Percentiles rank a stretch among this genome's conserved stretches.
These are phyloP conservation scores for Suillus americanus DNA, from an alignment of 768 basidiomycete genomes.

Conservation along the genomic window DNA sequence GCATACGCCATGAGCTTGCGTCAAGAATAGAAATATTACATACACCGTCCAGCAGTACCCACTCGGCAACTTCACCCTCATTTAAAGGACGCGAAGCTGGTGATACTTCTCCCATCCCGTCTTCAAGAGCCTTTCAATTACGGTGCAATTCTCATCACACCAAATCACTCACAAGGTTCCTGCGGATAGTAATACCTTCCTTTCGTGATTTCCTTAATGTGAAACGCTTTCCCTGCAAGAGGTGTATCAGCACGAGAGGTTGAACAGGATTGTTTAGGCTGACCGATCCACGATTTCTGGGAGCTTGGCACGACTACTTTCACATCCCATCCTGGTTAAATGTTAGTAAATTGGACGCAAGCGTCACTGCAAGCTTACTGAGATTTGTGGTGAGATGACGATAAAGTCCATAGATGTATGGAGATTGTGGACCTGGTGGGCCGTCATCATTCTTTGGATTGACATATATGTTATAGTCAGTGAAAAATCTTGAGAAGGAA, in stretches of 20 bases:
- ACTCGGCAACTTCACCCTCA: conserved; percentile 80
- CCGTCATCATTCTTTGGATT: conserved; percentile 78
- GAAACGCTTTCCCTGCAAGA: conserved; percentile 70
- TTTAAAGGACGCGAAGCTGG: conserved; percentile 60
- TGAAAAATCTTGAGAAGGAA: not conserved
- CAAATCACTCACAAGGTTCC: conserved; percentile 41
- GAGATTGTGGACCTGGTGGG: conserved; percentile 71
- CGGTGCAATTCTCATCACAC: not conserved
- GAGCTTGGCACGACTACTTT: conserved; percentile 78
- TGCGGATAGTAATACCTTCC: conserved; percentile 80
- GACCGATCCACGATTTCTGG: conserved; percentile 90
- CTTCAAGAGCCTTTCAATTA: conserved; percentile 28
- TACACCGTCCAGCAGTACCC: conserved; percentile 89
- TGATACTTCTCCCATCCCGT: conserved; percentile 70
- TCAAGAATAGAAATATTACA: conserved; percentile 20
- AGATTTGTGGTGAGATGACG: conserved; percentile 55
- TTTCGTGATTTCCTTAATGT: conserved; percentile 68
- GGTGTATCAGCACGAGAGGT: not conserved
- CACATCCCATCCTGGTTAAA: conserved; percentile 65
- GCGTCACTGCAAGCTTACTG: conserved; percentile 40
- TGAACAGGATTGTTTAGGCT: conserved; percentile 14
- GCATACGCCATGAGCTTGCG: not conserved
- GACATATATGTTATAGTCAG: not conserved
- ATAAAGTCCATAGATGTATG: conserved; percentile 74
- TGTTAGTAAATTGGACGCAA: not conserved